These are phyloP conservation scores for Saccharomycopsis crataegensis DNA, from an alignment of 1,139 yeast genomes.

Conservation along the genomic window DNA sequence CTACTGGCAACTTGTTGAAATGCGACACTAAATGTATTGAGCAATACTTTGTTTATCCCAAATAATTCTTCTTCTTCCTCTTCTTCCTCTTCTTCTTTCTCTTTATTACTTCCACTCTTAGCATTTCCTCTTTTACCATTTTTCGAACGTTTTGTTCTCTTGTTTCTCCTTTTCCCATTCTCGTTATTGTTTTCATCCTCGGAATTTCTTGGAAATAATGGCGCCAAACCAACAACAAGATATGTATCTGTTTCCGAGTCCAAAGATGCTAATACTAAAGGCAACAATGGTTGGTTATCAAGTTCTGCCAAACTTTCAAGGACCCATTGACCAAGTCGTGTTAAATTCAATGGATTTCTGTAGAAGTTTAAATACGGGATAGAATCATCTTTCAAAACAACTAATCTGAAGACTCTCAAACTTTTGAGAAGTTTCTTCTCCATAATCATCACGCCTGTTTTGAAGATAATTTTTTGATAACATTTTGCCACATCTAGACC, in stretches of 20 bases:
- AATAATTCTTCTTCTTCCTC: conserved; percentile 35
- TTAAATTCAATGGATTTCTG: conserved; percentile 76
- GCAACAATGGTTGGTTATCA: conserved; percentile 58
- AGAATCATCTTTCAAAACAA: conserved; percentile 75
- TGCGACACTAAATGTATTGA: conserved; percentile 83
- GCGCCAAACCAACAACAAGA: conserved; percentile 85
- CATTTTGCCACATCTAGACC: conserved; percentile 78
- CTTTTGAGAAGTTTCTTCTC: conserved; percentile 78
- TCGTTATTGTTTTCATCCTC: conserved; percentile 1
- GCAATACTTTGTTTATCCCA: conserved; percentile 34
- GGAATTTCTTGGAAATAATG: conserved; percentile 53
- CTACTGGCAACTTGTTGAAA: conserved; percentile 78
- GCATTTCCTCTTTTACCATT: conserved; percentile 20
- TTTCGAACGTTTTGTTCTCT: conserved; percentile 5
- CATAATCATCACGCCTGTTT: conserved; percentile 80
- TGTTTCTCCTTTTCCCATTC: conserved; percentile 9
- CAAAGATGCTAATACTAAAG: conserved; percentile 82
- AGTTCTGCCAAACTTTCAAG: conserved; percentile 83
- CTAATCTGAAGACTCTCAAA: conserved; percentile 72
- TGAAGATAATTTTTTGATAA: conserved; percentile 78
- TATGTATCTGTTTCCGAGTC: conserved; percentile 72
- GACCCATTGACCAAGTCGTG: conserved; percentile 85
- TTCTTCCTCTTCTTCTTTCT: conserved; percentile 23
- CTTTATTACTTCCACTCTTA: conserved; percentile 22
- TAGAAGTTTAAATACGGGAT: conserved; percentile 66